Evolutionary conservation across 768 basidiomycete species (phyloP), one percentile per base, ranked within the genome.

Genomic region (Boletus pseudopeckii): DNA sequence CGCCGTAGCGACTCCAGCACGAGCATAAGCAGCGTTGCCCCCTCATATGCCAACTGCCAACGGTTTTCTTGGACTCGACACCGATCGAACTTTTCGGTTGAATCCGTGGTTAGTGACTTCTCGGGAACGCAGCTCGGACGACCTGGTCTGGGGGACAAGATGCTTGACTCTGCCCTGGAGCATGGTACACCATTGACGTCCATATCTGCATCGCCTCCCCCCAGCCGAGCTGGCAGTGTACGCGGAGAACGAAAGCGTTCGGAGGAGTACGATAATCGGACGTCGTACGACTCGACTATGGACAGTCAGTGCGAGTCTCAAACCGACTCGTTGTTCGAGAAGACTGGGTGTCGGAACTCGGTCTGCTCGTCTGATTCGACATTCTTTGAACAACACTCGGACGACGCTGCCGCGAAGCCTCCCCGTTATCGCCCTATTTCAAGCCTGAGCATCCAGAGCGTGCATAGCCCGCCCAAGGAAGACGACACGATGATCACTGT

Each of bases 401-500:
- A 70, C 52, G 53, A 67, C 4, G 67, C 68, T 26, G 62, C 40
- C 17, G 13, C 76, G 46, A 70, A 80, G n/a, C 77, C 75, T 5
- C 75, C 76, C 22, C 81, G 80, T 30, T 86, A 83, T 71, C 75
- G 86, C 15, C 87, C 87, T 0, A 59, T 88, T 28, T 90, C 89
- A 0, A 73, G 84, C 34, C 61, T 83, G 48, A 90, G 86, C 61
- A 71, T 80, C 34, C 74, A 72, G 28, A 66, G 70, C 4, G 58
- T 61, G 18, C 78, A 82, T 39, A 81, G 80, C 54, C 78, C 83
- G 0, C 68, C 70, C 41, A 77, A 76, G 57, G 88, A 90, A 26
- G 86, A 90, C 54, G 89, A 91, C 59, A 91, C 90, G 0, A 89
- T 90, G 88, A 85, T 91, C 44, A 81, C 80, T 37, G 87, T 89